These are phyloP conservation scores for Monilinia aucupariae DNA, from an alignment of 2,329 filamentous ascomycete species.

Conservation along the genomic window DNA sequence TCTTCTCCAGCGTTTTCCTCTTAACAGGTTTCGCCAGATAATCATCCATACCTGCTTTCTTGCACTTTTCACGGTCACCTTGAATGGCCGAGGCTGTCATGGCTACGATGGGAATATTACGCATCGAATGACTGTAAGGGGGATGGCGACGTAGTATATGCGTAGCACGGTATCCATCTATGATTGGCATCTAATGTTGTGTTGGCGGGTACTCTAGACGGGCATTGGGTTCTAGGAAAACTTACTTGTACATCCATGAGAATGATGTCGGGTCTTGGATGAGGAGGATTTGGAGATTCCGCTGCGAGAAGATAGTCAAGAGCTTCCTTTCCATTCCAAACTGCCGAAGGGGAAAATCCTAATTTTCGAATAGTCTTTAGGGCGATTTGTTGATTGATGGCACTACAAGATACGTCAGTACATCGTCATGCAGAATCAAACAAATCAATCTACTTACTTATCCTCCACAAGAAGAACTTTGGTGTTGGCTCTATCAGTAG, in stretches of 20 bases:
- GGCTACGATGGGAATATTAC: conserved; percentile 68
- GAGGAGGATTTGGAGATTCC: conserved; percentile 33
- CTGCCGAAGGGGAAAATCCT: conserved; percentile 63
- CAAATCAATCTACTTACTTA: conserved; percentile 50
- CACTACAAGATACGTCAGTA: conserved; percentile 34
- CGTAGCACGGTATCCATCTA: conserved; percentile 74
- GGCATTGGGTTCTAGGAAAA: not conserved
- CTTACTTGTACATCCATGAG: conserved; percentile 64
- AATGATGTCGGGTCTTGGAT: conserved; percentile 60
- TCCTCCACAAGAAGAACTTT: conserved; percentile 78
- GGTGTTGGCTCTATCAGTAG: conserved; percentile 54
- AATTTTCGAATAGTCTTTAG: conserved; percentile 69
- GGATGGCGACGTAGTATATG: conserved; percentile 64
- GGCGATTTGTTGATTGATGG: conserved; percentile 71
- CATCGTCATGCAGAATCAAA: not conserved
- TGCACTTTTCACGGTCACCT: conserved; percentile 69
- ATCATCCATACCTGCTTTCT: conserved; percentile 70
- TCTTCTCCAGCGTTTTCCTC: conserved; percentile 60
- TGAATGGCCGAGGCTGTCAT: conserved; percentile 78
- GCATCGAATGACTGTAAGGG: conserved; percentile 55
- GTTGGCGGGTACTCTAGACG: not conserved
- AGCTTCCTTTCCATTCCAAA: conserved; percentile 75
- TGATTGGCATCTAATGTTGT: conserved; percentile 52
- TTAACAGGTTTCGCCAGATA: conserved; percentile 68
- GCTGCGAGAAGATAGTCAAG: conserved; percentile 63